phyloP scores from a whole-genome alignment of 768 basidiomycete genomes.

The Hortiboletus flavorubellus region DNA sequence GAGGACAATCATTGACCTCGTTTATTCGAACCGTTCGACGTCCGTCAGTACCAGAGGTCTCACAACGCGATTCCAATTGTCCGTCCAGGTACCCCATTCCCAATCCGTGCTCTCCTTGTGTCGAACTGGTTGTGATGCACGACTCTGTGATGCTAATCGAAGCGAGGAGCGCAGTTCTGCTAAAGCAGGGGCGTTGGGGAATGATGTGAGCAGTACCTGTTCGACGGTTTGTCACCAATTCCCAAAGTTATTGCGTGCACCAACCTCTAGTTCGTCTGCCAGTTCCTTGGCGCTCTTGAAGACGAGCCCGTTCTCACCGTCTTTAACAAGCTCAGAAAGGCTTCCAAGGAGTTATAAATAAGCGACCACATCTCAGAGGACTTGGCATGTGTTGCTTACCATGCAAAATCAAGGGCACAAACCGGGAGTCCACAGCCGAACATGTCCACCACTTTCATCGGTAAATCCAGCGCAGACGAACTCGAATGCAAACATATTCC shows the following conservation, averaged over 20 bases:
- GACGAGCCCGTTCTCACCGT: slow-evolving; percentile 78
- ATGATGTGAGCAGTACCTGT: slow-evolving; percentile 56
- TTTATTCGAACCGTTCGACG: slow-evolving; percentile 22
- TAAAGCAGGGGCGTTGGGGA: slow-evolving; percentile 56
- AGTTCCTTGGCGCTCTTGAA: slow-evolving; percentile 70
- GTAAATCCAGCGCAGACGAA: slow-evolving; percentile 86
- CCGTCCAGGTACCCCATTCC: slow-evolving; percentile 77
- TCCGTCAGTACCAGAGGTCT: slow-evolving; percentile 50
- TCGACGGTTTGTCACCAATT: neutral
- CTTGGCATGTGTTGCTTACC: slow-evolving; percentile 47
- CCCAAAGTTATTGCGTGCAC: neutral
- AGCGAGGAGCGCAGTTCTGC: slow-evolving; percentile 51
- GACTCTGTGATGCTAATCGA: slow-evolving; percentile 28
- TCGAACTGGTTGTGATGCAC: slow-evolving; percentile 15
- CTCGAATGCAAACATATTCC: slow-evolving; percentile 90
- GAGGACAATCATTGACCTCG: neutral
- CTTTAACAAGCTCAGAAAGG: slow-evolving; percentile 80
- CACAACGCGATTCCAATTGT: slow-evolving; percentile 77
- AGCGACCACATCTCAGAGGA: neutral
- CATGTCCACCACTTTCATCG: slow-evolving; percentile 99
- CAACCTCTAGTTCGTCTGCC: slow-evolving; percentile 62
- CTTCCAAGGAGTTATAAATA: slow-evolving; percentile 37
- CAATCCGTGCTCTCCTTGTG: slow-evolving; percentile 32
- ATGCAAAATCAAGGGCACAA: slow-evolving; percentile 81
- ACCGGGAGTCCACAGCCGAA: slow-evolving; percentile 96